A percentile compares a stretch with the other conserved stretches of the same genome.
Evolutionary conservation across 2,329 filamentous ascomycete genomes (phyloP).

Genomic region (Mariannaea elegans): DNA sequence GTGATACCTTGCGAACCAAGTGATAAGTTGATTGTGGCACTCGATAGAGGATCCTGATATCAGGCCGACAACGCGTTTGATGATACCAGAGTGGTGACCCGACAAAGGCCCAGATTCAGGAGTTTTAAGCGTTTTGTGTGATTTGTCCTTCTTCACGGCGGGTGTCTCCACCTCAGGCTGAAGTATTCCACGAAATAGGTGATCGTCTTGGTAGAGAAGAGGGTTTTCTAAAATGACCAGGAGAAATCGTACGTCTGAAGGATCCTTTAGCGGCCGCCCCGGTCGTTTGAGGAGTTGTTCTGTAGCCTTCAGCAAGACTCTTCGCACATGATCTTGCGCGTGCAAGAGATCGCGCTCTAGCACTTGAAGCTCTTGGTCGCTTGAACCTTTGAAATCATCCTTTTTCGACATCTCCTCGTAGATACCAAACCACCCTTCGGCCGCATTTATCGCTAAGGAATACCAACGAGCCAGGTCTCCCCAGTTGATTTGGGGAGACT

Average conservation of each 20-base stretch:
- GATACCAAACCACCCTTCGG: conserved; percentile 69
- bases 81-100: conserved; percentile 81
- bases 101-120: conserved; percentile 55
- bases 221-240: conserved; percentile 84
- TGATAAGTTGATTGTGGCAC: conserved; percentile 79
- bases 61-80: conserved; percentile 85
- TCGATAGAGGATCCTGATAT: conserved; percentile 78
- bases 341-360: conserved; percentile 58
- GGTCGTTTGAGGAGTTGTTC: conserved; percentile 85
- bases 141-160: conserved; percentile 21
- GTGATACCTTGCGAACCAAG: conserved; percentile 80
- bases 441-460: conserved; percentile 71
- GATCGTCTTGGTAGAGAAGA: conserved; percentile 64
- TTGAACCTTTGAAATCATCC: conserved; percentile 41
- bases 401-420: conserved; percentile 60
- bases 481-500: conserved; percentile 80
- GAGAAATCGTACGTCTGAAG: conserved; percentile 79
- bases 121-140: conserved; percentile 21
- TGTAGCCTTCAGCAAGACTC: conserved; percentile 77
- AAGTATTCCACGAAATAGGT: conserved; percentile 52
- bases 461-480: conserved; percentile 78
- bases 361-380: conserved; percentile 50
- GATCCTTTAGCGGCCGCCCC: conserved; percentile 71
- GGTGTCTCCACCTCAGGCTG: conserved; percentile 40
- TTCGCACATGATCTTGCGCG: conserved; percentile 75